These are phyloP conservation scores for Tilletiaria anomala DNA, from an alignment of 1,284 basidiomycete species.

Conservation along the genomic window DNA sequence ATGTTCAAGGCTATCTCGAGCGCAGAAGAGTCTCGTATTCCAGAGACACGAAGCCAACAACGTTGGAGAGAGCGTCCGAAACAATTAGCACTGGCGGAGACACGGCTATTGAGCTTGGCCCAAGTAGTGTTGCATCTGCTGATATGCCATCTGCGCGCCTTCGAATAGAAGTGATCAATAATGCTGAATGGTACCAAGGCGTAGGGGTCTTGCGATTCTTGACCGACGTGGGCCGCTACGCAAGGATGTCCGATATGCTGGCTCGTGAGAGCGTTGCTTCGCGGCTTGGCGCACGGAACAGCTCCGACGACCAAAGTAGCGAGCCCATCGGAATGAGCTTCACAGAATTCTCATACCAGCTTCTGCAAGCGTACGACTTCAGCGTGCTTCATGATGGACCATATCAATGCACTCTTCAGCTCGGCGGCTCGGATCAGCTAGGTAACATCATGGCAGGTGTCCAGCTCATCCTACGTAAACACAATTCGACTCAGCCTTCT, in stretches of 20 bases:
- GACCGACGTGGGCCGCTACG: constrained; percentile 61
- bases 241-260: constrained; percentile 78
- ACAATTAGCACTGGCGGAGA: too few relatives aligned
- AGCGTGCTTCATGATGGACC: constrained; percentile 47
- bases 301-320: too few relatives aligned
- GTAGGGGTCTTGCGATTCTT: constrained; percentile 73
- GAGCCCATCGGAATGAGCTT: constrained; percentile 59
- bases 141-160: too few relatives aligned
- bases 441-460: constrained; percentile 92
- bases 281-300: neutral
- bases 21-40: too few relatives aligned
- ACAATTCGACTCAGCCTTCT: neutral
- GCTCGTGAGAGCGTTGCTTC: constrained; percentile 58
- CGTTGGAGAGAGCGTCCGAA: too few relatives aligned
- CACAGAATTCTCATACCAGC: constrained; percentile 93
- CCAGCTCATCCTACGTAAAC: constrained; percentile 60
- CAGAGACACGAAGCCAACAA: too few relatives aligned
- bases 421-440: constrained; percentile 96
- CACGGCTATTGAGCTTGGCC: neutral
- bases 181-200: constrained; percentile 64
- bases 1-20: constrained; percentile 49
- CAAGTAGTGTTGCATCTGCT: neutral
- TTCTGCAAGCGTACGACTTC: constrained; percentile 94
- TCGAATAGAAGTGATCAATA: constrained; percentile 49
- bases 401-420: constrained; percentile 64